Base-by-base conservation (phyloP, 2,329 filamentous ascomycete genomes). In the Ophiostoma himal-ulmi region DNA sequence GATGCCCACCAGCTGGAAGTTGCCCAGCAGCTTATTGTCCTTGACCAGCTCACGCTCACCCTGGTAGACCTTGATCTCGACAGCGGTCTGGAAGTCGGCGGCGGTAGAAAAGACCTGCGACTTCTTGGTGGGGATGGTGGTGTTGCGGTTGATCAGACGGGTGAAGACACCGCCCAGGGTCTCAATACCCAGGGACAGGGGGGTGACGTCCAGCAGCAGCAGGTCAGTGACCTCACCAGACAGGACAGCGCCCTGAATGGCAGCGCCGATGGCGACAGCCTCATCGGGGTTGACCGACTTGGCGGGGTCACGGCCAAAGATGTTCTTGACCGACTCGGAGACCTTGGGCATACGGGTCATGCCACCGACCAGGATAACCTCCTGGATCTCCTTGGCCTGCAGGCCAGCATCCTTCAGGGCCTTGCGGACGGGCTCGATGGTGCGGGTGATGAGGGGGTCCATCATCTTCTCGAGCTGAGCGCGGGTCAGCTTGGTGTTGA, bases 111-210 rank as follows among this genome's bases (percentile, higher is more conserved):
- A 98, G 78, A 96, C 93, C 86, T 98, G 93, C 39, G 93, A 97
- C 89, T 98, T 99, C 93, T 98, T 97, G 84, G 95, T 98, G 74
- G 95, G 95, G 78, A 98, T 97, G 75, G 94, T 98, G 80, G 95
- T 98, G 90, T 98, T 98, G 81, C 95, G 92, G 86, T 96, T 95
- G 82, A 99, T 98, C 78, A 99, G 91, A 83, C 95, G 91, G 83
- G 94, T 98, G 94, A 98, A 97, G 87, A 98, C 94, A 85, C 94
- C 94, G 89, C 95, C 94, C 83, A 94, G 94, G 78, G 95, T 99
- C 91, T 98, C 94, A 80, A 98, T 98, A 93, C 94, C 95, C 80
- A 97, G 84, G 76, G 95, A 97, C 68, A 98, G 88, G 78, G 94
- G 93, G 72, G 94, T 90, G 76, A 99, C 95, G 78, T 99, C 94